Conservation (phyloP, 2,329 filamentous ascomycete genomes). For the Colletotrichum sp. region DNA sequence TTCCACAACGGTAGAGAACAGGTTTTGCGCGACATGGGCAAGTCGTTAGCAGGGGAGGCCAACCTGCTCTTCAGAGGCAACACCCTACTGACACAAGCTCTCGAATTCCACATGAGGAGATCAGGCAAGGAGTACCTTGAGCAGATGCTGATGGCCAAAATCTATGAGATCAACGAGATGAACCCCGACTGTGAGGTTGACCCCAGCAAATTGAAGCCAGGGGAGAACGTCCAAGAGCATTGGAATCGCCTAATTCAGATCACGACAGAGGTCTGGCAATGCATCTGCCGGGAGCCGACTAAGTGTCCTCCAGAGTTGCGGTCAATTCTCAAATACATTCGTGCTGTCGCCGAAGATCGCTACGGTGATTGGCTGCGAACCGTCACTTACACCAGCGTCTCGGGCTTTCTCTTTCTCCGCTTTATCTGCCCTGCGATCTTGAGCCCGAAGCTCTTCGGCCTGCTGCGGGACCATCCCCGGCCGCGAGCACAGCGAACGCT, state of each 20-base stretch:
- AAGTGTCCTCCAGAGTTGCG: constrained; percentile 83
- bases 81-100: constrained; percentile 87
- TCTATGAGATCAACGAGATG: constrained; percentile 86
- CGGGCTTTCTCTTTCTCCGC: constrained; percentile 90
- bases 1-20: constrained; percentile 70
- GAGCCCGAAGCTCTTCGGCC: constrained; percentile 90
- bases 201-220: constrained; percentile 73
- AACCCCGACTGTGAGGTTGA: constrained; percentile 96
- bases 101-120: constrained; percentile 95
- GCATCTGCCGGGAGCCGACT: constrained; percentile 76
- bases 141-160: constrained; percentile 83
- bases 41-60: constrained; percentile 82
- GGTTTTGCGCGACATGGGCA: constrained; percentile 78
- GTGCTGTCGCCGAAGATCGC: constrained; percentile 90
- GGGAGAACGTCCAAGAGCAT: constrained; percentile 79
- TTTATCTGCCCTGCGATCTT: constrained; percentile 97
- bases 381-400: constrained; percentile 92
- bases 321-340: constrained; percentile 87
- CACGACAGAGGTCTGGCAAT: constrained; percentile 85
- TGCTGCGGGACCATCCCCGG: constrained; percentile 82
- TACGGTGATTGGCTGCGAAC: constrained; percentile 92
- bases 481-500: constrained; percentile 84
- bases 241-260: constrained; percentile 79
- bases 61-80: constrained; percentile 96
- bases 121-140: constrained; percentile 92